Evolutionary conservation across 2,329 filamentous ascomycete species (phyloP), one percentile per base, ranked within the genome.

Genomic region (Clonostachys byssicola): DNA sequence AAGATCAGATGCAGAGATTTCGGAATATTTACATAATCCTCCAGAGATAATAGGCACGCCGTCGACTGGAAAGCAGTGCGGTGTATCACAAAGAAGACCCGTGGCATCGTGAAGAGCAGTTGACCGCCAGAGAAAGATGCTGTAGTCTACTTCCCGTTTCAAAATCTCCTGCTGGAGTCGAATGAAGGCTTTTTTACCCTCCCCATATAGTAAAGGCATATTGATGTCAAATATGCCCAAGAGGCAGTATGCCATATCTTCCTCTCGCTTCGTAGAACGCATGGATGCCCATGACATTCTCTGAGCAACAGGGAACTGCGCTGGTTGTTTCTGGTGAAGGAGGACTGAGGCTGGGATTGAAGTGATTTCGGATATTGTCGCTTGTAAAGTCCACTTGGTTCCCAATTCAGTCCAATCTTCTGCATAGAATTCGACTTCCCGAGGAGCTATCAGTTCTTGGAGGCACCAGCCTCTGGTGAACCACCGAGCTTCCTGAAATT

Each of bases 211-310:
- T 16, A 59, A 33, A 3, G 56, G 49, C 50, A 59, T 57, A 34
- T 49, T 49, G 45, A 57, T 48, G 41, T 50, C 40, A 34, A 59
- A 56, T 1, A 59, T 43, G 1, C 54, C 56, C 6, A 57, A 35
- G 13, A 56, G 48, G 36, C 51, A 57, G 35, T 59, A 59, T 1
- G 55, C 52, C 30, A 46, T 39, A 42, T 58, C 56, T 39, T 58
- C 56, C 12, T 23, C 34, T 4, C 52, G 41, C 5, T 51, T 52
- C 1, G 54, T 53, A 9, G 46, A 16, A 6, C 56, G 51, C 4
- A 40, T 35, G 2, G 55, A 45, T 5, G 55, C 56, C 56, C 55
- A 58, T 10, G 18, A 35, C 45, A 50, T 47, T 12, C 45, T 16
- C 42, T 42, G 34, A 10, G 45, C 45, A 6, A 47, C 38, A 34